Evolutionary conservation across 768 basidiomycete species (phyloP).

Genomic region (Pholiota microspora): DNA sequence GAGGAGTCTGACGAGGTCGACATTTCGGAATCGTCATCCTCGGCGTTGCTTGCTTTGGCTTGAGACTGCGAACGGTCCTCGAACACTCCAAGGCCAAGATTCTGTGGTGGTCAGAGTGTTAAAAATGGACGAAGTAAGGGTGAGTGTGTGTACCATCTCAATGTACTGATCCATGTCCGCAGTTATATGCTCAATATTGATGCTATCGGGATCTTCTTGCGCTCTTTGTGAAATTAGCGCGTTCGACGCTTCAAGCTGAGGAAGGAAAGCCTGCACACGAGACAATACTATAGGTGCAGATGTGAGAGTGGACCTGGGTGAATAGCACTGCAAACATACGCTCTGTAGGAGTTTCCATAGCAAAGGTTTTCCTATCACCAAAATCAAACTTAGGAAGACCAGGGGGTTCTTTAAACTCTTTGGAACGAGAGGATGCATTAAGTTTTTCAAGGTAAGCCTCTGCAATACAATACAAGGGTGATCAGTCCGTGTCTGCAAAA

Average conservation of each 20-base stretch:
- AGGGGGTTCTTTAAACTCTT: slow-evolving; percentile 16
- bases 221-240: slow-evolving; percentile 44
- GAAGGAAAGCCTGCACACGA: slow-evolving; percentile 66
- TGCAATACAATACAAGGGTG: slow-evolving; percentile 20
- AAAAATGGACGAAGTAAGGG: slow-evolving; percentile 1
- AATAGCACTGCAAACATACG: slow-evolving; percentile 33
- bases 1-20: slow-evolving; percentile 27
- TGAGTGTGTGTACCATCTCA: slow-evolving; percentile 51
- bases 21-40: slow-evolving; percentile 23
- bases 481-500: not conserved
- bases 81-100: slow-evolving; percentile 64
- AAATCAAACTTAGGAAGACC: slow-evolving; percentile 31
- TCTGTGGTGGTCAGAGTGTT: slow-evolving; percentile 33
- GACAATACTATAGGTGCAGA: slow-evolving; percentile 47
- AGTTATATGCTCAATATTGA: slow-evolving; percentile 69
- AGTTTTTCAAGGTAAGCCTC: slow-evolving; percentile 42
- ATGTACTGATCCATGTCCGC: slow-evolving; percentile 52
- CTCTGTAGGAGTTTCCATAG: slow-evolving; percentile 43
- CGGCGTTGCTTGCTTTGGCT: slow-evolving; percentile 11
- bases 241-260: slow-evolving; percentile 65
- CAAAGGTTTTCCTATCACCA: slow-evolving; percentile 33
- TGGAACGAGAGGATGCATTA: slow-evolving; percentile 24
- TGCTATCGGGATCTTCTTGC: slow-evolving; percentile 47
- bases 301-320: slow-evolving; percentile 1
- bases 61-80: slow-evolving; percentile 34